Evolutionary conservation across 805 yeast species (phyloP).

Genomic region (Wickerhamiella nectarea): DNA sequence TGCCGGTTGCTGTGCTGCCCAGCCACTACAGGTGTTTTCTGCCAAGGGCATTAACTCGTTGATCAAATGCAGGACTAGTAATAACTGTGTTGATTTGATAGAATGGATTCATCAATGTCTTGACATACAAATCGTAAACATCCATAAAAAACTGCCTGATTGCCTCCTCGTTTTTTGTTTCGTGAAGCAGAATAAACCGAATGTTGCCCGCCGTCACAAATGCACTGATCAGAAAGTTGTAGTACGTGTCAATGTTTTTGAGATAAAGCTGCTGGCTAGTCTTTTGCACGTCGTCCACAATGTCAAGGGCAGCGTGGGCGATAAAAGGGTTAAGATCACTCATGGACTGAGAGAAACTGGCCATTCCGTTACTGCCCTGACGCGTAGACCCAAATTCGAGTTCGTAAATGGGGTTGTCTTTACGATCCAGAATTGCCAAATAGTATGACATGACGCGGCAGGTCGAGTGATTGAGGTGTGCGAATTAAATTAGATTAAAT

Average conservation of each 20-base stretch:
- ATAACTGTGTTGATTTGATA: slow-evolving; percentile 66
- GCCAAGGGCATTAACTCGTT: slow-evolving; percentile 55
- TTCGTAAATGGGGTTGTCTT: slow-evolving; percentile 78
- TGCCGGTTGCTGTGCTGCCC: too few relatives aligned
- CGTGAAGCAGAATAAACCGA: slow-evolving; percentile 62
- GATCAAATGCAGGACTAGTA: slow-evolving; percentile 58
- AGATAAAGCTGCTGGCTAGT: slow-evolving; percentile 48
- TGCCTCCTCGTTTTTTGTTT: slow-evolving; percentile 49
- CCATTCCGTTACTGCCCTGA: slow-evolving; percentile 49
- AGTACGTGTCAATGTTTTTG: slow-evolving; percentile 72
- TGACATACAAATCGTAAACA: slow-evolving; percentile 75
- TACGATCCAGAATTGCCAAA: slow-evolving; percentile 75
- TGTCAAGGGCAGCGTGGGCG: slow-evolving; percentile 74
- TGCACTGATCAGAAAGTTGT: slow-evolving; percentile 70
- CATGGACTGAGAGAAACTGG: slow-evolving; percentile 52
- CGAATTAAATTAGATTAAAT: neutral
- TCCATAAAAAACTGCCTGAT: slow-evolving; percentile 76
- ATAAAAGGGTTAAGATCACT: slow-evolving; percentile 77
- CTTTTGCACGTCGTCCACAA: slow-evolving; percentile 89
- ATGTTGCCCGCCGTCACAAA: slow-evolving; percentile 80
- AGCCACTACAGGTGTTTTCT: slow-evolving; percentile 45
- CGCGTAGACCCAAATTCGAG: slow-evolving; percentile 69
- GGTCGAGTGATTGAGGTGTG: neutral
- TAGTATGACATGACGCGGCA: slow-evolving; percentile 58
- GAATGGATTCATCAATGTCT: slow-evolving; percentile 75